Evolutionary conservation across 495 filamentous ascomycete species (phyloP).

Genomic region (Penicillium coffeae): DNA sequence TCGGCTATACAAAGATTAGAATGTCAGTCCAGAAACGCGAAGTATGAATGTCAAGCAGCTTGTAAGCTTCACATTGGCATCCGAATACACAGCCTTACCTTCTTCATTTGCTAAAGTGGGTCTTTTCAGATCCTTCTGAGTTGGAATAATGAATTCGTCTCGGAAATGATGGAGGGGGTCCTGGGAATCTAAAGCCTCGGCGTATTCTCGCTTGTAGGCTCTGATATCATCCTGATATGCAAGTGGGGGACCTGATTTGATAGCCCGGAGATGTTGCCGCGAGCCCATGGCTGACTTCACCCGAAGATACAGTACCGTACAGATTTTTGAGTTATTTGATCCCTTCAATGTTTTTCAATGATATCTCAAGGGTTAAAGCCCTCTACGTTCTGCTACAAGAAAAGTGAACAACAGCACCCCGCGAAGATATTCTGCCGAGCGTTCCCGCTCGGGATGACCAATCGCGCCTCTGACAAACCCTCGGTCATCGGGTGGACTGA

Average conservation of each 20-base stretch:
- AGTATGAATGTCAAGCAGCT: too few relatives aligned
- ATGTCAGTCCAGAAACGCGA: not conserved
- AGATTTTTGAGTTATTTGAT: too few relatives aligned
- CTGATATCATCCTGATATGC: conserved; percentile 38
- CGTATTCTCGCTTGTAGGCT: conserved; percentile 50
- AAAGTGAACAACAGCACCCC: conserved; percentile 5
- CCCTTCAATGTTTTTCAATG: too few relatives aligned
- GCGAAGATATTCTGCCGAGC: conserved; percentile 28
- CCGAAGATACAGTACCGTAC: too few relatives aligned
- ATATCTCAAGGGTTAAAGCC: too few relatives aligned
- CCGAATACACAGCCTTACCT: conserved; percentile 19
- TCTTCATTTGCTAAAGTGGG: conserved; percentile 49
- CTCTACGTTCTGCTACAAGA: too few relatives aligned
- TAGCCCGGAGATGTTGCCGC: conserved; percentile 26
- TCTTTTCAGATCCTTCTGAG: conserved; percentile 70
- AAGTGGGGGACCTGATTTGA: conserved; percentile 30
- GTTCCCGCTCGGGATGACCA: conserved; percentile 27
- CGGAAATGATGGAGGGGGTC: conserved; percentile 68
- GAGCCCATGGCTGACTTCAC: conserved; percentile 29
- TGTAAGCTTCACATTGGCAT: too few relatives aligned
- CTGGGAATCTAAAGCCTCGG: conserved; percentile 59
- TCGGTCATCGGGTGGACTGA: conserved; percentile 18
- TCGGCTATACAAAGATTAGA: conserved; percentile 20
- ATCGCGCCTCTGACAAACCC: conserved; percentile 35
- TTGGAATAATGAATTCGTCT: conserved; percentile 79